phyloP scores from a whole-genome alignment of 768 basidiomycete genomes.

The Russula ochroleuca region DNA sequence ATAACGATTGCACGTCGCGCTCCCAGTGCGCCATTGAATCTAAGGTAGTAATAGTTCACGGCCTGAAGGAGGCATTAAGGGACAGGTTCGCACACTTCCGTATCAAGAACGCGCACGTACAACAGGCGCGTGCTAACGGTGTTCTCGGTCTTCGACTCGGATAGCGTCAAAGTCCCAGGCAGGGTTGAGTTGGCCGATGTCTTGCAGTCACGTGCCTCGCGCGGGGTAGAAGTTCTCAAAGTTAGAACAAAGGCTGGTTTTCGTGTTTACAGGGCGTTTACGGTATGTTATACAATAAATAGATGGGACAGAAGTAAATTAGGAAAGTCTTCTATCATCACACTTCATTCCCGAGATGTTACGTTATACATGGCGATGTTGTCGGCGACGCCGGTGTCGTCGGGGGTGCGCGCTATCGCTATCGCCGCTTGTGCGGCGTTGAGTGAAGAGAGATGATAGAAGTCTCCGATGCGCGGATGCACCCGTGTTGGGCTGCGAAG shows the following conservation, averaged over 20 bases:
- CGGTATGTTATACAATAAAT: neutral
- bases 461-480: neutral
- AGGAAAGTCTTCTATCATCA: neutral
- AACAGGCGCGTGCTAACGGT: no score
- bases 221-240: no score
- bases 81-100: neutral
- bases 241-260: neutral
- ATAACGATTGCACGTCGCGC: constrained; percentile 14
- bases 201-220: no score
- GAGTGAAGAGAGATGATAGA: constrained; percentile 2
- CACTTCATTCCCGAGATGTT: neutral
- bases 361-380: constrained; percentile 15
- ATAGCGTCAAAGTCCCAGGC: no score
- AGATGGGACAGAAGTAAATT: neutral
- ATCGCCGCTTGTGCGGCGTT: neutral
- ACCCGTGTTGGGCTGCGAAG: neutral
- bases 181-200: no score
- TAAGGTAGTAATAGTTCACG: neutral
- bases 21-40: constrained; percentile 17
- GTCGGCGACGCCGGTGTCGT: constrained; percentile 16
- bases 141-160: no score
- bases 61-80: neutral
- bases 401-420: neutral
- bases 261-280: neutral
- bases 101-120: neutral